Conservation (phyloP, 1,284 basidiomycete species). For the Ustilago shanxiensis region DNA sequence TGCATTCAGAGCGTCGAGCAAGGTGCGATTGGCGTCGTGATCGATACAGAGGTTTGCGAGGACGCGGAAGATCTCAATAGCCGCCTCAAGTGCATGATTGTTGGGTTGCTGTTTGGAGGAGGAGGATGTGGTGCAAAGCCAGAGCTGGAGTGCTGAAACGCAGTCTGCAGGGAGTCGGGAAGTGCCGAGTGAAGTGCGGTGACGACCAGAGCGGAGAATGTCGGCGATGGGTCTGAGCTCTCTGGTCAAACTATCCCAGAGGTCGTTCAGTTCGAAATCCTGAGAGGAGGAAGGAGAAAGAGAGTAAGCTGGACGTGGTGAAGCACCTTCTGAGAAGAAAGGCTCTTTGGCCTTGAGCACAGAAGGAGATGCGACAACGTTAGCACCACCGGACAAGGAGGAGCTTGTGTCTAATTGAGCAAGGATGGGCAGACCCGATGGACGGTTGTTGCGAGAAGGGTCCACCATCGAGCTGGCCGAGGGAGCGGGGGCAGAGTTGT, state of each 20-base stretch:
- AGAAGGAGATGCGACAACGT: constrained; percentile 43
- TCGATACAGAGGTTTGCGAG: constrained; percentile 65
- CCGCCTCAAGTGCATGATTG: constrained; percentile 32
- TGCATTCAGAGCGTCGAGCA: constrained; percentile 25
- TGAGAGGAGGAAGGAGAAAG: constrained; percentile 40
- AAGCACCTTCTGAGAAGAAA: constrained; percentile 20
- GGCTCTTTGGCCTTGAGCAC: constrained; percentile 31
- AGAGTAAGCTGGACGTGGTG: constrained; percentile 18
- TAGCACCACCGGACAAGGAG: constrained; percentile 1
- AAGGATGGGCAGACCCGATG: constrained; percentile 15
- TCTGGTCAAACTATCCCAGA: constrained; percentile 42
- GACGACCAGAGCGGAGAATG: constrained; percentile 45
- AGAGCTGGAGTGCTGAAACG: constrained; percentile 42
- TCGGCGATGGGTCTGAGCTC: constrained; percentile 56
- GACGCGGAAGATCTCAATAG: constrained; percentile 55
- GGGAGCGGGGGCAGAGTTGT: constrained; percentile 5
- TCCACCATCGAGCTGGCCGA: neutral
- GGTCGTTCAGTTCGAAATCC: constrained; percentile 44
- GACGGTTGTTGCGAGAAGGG: neutral
- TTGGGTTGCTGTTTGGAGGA: constrained; percentile 25
- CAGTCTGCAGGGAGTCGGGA: constrained; percentile 37
- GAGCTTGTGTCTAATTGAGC: constrained; percentile 21
- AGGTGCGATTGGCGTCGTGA: constrained; percentile 48
- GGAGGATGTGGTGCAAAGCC: constrained; percentile 28
- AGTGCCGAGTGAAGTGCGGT: constrained; percentile 35